These are phyloP conservation scores for Pichia occidentalis DNA, from an alignment of 805 yeast species.

Conservation along the genomic window DNA sequence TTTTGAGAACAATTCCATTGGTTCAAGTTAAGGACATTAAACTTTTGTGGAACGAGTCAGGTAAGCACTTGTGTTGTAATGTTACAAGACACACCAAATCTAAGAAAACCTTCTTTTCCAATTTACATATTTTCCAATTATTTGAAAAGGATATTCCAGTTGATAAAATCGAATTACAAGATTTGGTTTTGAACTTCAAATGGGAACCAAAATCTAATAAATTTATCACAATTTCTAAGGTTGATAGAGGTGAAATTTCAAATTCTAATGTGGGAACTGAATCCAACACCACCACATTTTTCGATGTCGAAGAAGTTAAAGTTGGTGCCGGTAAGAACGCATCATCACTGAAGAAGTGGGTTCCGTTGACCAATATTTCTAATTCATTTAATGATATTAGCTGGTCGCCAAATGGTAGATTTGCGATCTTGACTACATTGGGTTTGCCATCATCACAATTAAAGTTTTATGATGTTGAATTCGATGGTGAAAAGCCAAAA, in stretches of 20 bases:
- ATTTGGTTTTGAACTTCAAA: slow-evolving; percentile 77
- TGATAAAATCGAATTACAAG: slow-evolving; percentile 88
- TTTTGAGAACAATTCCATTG: slow-evolving; percentile 84
- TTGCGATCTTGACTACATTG: slow-evolving; percentile 48
- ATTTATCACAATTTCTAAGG: slow-evolving; percentile 69
- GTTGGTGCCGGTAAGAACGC: slow-evolving; percentile 31
- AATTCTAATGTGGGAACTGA: slow-evolving; percentile 57
- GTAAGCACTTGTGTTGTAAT: slow-evolving; percentile 79
- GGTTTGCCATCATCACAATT: slow-evolving; percentile 47
- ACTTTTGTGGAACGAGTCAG: slow-evolving; percentile 90
- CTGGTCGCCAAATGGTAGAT: slow-evolving; percentile 94
- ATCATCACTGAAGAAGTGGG: slow-evolving; percentile 29
- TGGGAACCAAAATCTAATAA: slow-evolving; percentile 96
- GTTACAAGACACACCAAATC: slow-evolving; percentile 97
- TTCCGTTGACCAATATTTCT: slow-evolving; percentile 48
- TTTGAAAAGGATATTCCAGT: slow-evolving; percentile 89
- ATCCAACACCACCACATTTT: slow-evolving; percentile 65
- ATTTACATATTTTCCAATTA: slow-evolving; percentile 84
- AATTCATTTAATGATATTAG: slow-evolving; percentile 55
- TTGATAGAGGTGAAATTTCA: slow-evolving; percentile 33
- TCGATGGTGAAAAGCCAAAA: slow-evolving; percentile 52
- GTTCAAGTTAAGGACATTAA: slow-evolving; percentile 91
- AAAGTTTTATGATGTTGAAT: slow-evolving; percentile 82
- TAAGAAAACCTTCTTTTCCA: slow-evolving; percentile 84
- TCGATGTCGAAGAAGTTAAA: slow-evolving; percentile 60